These are phyloP conservation scores for Apiotrichum domesticum DNA, from an alignment of 1,284 basidiomycete genomes.

Conservation along the genomic window DNA sequence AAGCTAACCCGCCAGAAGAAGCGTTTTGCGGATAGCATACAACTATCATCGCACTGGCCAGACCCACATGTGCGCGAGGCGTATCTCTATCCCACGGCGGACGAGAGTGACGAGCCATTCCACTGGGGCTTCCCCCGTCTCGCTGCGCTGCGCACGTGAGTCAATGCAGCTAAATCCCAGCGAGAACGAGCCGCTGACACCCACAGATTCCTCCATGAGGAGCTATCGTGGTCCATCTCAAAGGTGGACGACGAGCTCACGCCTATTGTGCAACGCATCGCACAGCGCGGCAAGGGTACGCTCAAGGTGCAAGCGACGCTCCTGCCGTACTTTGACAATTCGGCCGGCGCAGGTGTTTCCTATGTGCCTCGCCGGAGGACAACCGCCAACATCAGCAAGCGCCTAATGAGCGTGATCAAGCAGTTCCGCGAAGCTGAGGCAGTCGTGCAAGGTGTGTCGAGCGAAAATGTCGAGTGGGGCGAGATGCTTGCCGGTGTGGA, in stretches of 20 bases:
- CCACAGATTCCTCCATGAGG: slow-evolving; percentile 69
- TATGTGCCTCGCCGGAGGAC: slow-evolving; percentile 70
- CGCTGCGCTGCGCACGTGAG: slow-evolving; percentile 75
- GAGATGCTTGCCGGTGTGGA: slow-evolving; percentile 44
- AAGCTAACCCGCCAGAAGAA: slow-evolving; percentile 61
- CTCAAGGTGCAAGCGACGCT: slow-evolving; percentile 56
- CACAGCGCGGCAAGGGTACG: slow-evolving; percentile 63
- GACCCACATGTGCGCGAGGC: slow-evolving; percentile 83
- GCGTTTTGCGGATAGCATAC: slow-evolving; percentile 70
- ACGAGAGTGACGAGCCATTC: slow-evolving; percentile 87
- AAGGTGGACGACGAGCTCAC: slow-evolving; percentile 90
- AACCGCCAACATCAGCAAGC: slow-evolving; percentile 69
- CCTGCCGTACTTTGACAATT: slow-evolving; percentile 53
- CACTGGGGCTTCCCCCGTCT: slow-evolving; percentile 96
- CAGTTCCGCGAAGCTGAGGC: slow-evolving; percentile 62
- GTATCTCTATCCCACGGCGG: slow-evolving; percentile 84
- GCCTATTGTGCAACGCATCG: slow-evolving; percentile 88
- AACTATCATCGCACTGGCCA: slow-evolving; percentile 77
- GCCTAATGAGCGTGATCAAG: slow-evolving; percentile 82
- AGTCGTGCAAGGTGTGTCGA: slow-evolving; percentile 20
- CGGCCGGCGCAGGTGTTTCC: slow-evolving; percentile 49
- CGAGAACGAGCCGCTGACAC: slow-evolving; percentile 1
- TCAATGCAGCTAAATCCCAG: slow-evolving; percentile 8
- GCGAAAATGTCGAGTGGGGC: slow-evolving; percentile 35
- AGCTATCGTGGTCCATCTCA: slow-evolving; percentile 74